Base-by-base conservation (phyloP, 305 asterid species). In the Lippia alba region DNA sequence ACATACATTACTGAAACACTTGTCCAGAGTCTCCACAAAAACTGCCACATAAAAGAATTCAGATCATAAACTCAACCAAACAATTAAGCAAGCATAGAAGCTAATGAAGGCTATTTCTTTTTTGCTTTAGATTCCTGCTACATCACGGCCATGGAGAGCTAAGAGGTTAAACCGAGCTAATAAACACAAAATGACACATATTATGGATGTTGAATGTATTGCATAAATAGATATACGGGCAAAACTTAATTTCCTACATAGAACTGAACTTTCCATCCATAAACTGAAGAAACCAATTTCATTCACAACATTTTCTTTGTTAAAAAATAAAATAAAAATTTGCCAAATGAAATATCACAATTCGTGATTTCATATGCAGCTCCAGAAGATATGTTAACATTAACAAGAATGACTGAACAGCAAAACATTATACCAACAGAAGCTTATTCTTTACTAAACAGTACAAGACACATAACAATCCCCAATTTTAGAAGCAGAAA, bases 11-110 rank as follows among this genome's bases (percentile, higher is more conserved):
- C 85, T 88, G 85, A 91, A 91, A 74, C 96, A 87, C 80, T 85
- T 94, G 89, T 89, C 96, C 85, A 94, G 61, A 32, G 91, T 80
- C 88, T 90, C 99, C 74, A 94, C 97, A 61, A 89, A 91, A 79
- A 93, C 97, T 94, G 92, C 9, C 74, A 81, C 64, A 54, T 71
- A 59, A 61, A 45, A 74, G 49, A 17, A 63, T 24, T 15, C 50
- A 74, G 54, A 51, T 4, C 61, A 6, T 59, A 61, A 66, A 67
- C 33, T 55, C 56, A 61, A 50, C 41, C 45, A 36, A 24, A 56
- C n/a, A 61, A 19, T 40, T 48, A 55, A 49, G 62, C 7, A 24
- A 16, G 39, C 41, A n/a, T 4, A 36, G 41, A 36, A 59, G 24
- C 46, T 60, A 19, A 40, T 30, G 24, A 6, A 4, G 34, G 56